Evolutionary conservation across 139 green algal genomes (phyloP).

Genomic region (Asterochloris sp.): DNA sequence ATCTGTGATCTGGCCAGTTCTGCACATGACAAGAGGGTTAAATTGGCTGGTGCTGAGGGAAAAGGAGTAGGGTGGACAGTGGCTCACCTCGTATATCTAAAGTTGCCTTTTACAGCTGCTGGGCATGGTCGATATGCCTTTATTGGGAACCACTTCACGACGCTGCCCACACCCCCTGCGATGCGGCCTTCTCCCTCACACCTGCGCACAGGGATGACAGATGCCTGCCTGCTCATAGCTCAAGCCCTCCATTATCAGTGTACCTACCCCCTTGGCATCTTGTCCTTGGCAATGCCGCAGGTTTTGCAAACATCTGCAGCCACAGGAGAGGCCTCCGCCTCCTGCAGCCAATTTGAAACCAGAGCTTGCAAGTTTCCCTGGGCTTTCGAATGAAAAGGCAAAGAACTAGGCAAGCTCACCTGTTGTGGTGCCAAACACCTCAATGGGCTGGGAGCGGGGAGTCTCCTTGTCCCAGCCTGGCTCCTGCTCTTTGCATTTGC

Average conservation of each 20-base stretch:
- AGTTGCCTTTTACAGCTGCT: conserved; percentile 41
- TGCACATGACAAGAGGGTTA: conserved; percentile 26
- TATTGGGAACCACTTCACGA: conserved; percentile 84
- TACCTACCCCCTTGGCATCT: conserved; percentile 25
- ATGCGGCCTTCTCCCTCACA: conserved; percentile 71
- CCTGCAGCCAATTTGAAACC: too few relatives aligned
- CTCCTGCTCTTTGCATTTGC: too few relatives aligned
- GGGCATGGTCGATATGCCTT: conserved; percentile 85
- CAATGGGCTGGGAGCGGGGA: too few relatives aligned
- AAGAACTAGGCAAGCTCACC: too few relatives aligned
- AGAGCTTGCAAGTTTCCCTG: too few relatives aligned
- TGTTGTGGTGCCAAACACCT: too few relatives aligned
- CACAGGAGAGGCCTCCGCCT: too few relatives aligned
- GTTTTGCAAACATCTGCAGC: conserved; percentile 25
- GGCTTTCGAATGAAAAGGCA: too few relatives aligned
- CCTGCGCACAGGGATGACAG: conserved; percentile 16
- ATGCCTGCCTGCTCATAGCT: too few relatives aligned
- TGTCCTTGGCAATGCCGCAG: conserved; percentile 31
- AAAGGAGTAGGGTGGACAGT: background rate
- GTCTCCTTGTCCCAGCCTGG: too few relatives aligned
- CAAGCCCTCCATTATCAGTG: background rate
- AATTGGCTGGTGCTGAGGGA: background rate
- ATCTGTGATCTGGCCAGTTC: conserved; percentile 80
- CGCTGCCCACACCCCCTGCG: conserved; percentile 63
- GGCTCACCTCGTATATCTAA: conserved; percentile 64